Evolutionary conservation across 176 grass and related monocot species (phyloP), one percentile per base, ranked within the genome.

Genomic region (Cenchrus americanus): DNA sequence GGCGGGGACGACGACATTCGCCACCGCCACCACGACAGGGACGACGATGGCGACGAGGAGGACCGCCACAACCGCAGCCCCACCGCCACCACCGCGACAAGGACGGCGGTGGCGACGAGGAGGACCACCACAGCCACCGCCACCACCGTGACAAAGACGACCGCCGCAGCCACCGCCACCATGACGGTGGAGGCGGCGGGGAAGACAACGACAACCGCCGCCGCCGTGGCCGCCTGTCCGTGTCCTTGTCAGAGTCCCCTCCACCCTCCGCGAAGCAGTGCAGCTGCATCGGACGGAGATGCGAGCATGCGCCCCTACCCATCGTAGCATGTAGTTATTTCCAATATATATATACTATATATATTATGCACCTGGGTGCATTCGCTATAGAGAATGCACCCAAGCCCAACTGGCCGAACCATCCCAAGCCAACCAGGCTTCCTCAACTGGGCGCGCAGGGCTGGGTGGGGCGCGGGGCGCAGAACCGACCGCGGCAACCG

Each of bases 221-320:
- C 48, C 37, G 69, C 44, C 59, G 71, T 58, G 58, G 57, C 32
- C 85, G 86, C 15, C 71, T 81, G 10, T 89, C 83, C 17, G 68
- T 12, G 7, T 62, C 70, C 41, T 85, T 60, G 67, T 89, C 92
- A 0, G 86, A 83, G 11, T 87, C 89, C 6, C 69, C 82, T 10
- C 85, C 70, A 2, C 37, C 81, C 17, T 43, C 87, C 2, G 73
- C 76, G 23, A 91, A 81, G n/a, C n/a, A n/a, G n/a, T n/a, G n/a
- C n/a, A n/a, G n/a, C n/a, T n/a, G n/a, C n/a, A n/a, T n/a, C n/a
- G n/a, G n/a, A n/a, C n/a, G n/a, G n/a, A n/a, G n/a, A n/a, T n/a
- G n/a, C n/a, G n/a, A n/a, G n/a, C n/a, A n/a, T n/a, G n/a, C n/a
- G n/a, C n/a, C n/a, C n/a, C n/a, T n/a, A n/a, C n/a, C n/a, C n/a